Base-by-base conservation (phyloP, 495 filamentous ascomycete species). In the Pyrenula massariospora region DNA sequence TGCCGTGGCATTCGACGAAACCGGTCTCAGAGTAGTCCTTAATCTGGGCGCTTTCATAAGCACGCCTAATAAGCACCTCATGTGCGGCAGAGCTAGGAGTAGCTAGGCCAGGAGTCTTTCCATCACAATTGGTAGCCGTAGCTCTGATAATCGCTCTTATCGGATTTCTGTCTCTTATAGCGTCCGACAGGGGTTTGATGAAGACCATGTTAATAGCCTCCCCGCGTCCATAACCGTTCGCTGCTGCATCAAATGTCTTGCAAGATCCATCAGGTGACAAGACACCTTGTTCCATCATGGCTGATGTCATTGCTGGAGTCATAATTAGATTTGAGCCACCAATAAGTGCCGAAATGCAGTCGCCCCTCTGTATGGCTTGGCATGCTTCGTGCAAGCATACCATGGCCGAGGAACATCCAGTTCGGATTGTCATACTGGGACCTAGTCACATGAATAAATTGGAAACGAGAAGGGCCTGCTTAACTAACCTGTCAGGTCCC, bases 1-100 rank as follows among this genome's bases (percentile, higher is more conserved):
- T 73, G 3, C 71, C 71, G 54, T 73, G 71, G 62, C 68, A 68
- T 51, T 73, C 70, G 8, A 72, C 60, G 50, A 67, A 69, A 19
- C 54, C 57, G 25, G 72, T 56, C 10, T 67, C 58, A 0, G 56
- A 10, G 19, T 3, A 3, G 66, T 58, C 24, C 65, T 52, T 0
- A 63, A 42, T 36, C 51, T 53, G 0, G 68, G 48, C 24, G 42
- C 2, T 3, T 50, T 24, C 0, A 68, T 73, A 55, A 15, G 69
- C 49, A 3, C 56, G 22, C 2, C 58, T 24, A 53, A 62, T 65
- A 8, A 70, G 20, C 8, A 10, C 21, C 11, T 25, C 23, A 52
- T 73, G 70, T 8, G 58, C 60, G 3, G 55, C 62, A 2, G 24
- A 57, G 48, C 70, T 62, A 5, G 72, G 71, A 22, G 59, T 59